These are phyloP conservation scores for Emmonsia crescens DNA, from an alignment of 2,329 filamentous ascomycete species.

Conservation along the genomic window DNA sequence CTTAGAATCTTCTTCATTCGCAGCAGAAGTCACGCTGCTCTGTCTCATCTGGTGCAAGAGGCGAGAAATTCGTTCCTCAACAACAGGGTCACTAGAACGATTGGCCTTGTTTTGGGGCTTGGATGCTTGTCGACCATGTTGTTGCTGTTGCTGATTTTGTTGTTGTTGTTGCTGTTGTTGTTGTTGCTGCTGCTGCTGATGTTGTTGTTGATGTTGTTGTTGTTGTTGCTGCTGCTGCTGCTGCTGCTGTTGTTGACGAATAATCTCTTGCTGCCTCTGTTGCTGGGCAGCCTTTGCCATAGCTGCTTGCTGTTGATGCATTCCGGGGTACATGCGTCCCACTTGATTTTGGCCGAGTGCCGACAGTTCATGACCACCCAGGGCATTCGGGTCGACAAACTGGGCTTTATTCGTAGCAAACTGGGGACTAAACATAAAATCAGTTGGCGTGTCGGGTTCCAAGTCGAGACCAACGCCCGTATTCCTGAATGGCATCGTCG, in stretches of 20 bases:
- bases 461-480: neutral
- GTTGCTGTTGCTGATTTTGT: constrained; percentile 11
- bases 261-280: constrained; percentile 49
- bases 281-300: constrained; percentile 63
- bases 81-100: constrained; percentile 51
- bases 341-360: constrained; percentile 44
- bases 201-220: constrained; percentile 53
- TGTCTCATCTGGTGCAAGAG: constrained; percentile 86
- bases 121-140: constrained; percentile 20
- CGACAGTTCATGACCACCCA: constrained; percentile 52
- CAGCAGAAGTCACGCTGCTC: constrained; percentile 45
- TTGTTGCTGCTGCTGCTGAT: constrained; percentile 47
- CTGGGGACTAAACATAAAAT: neutral
- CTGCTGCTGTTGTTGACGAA: constrained; percentile 43
- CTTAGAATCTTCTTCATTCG: constrained; percentile 37
- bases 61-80: constrained; percentile 89
- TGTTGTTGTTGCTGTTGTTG: constrained; percentile 25
- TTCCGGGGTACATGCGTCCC: constrained; percentile 79
- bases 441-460: neutral
- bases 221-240: constrained; percentile 29
- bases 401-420: constrained; percentile 30
- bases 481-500: constrained; percentile 1
- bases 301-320: constrained; percentile 81
- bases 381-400: constrained; percentile 63
- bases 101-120: constrained; percentile 20